A percentile compares a stretch with the other conserved stretches of the same genome.
Conservation (phyloP, 139 green algal genomes). For the Auxenochlorella pyrenoidosa region DNA sequence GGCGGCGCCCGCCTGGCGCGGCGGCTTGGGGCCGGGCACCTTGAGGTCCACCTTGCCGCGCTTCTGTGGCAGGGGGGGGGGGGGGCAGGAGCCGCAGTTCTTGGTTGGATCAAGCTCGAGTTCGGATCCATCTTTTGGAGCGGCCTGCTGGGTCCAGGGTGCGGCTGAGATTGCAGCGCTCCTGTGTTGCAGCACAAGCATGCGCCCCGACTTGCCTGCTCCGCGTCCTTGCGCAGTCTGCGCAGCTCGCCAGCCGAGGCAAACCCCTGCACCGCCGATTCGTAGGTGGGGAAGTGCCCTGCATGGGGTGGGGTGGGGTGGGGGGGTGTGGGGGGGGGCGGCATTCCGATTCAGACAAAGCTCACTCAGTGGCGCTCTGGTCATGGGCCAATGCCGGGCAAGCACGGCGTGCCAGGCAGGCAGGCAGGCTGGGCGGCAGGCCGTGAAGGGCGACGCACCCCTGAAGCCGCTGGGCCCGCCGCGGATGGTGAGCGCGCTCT, state of each 20-base stretch:
- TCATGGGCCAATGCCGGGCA: too few relatives aligned
- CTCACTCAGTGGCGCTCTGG: background rate
- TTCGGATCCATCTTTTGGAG: too few relatives aligned
- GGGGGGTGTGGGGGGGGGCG: background rate
- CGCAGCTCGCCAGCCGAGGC: slow-evolving; percentile 45
- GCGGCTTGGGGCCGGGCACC: slow-evolving; percentile 40
- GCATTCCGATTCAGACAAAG: background rate
- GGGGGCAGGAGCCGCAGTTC: background rate
- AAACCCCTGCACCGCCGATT: slow-evolving; percentile 70
- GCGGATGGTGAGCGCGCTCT: slow-evolving; percentile 40
- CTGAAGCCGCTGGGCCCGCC: slow-evolving; percentile 30
- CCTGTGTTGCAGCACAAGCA: too few relatives aligned
- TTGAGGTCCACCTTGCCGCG: slow-evolving; percentile 27
- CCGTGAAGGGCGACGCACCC: background rate
- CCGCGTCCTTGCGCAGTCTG: slow-evolving; percentile 38
- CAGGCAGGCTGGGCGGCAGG: background rate
- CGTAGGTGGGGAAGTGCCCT: slow-evolving; percentile 54
- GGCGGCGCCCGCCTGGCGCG: background rate
- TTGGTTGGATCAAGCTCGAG: too few relatives aligned
- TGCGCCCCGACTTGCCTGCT: background rate
- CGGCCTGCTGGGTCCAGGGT: too few relatives aligned
- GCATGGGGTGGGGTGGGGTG: background rate
- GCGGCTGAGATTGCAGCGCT: too few relatives aligned
- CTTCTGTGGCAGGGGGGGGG: background rate
- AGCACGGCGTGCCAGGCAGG: too few relatives aligned